Base-by-base conservation (phyloP, 495 filamentous ascomycete genomes). In the Xylaria cubensis region DNA sequence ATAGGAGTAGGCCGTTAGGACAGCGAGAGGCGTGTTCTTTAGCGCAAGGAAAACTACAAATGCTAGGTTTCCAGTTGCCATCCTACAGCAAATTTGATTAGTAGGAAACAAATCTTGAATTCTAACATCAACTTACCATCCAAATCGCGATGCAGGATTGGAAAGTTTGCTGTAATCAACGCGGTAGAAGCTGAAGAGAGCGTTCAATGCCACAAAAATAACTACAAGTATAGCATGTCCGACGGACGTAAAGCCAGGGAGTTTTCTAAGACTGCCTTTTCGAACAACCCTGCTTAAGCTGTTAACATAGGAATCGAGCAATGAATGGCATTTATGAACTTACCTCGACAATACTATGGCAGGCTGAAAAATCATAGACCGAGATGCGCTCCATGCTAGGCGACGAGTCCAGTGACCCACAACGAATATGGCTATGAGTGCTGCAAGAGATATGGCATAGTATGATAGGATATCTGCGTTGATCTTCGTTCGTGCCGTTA, bases 1-100 rank as follows among this genome's bases (percentile, higher is more conserved):
- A 74, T 91, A 90, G 10, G 88, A 90, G 59, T 86, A 86, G 21
- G 86, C 85, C 12, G 86, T 87, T 32, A 91, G 72, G 42, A 86
- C 81, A 39, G 88, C 86, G 24, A 91, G 74, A 41, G 89, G 89
- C 0, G 88, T 90, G 73, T 90, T 90, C 69, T 88, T 89, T 68
- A 91, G 79, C 3, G 87, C 85, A 34, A 91, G 81, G 64, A 90
- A 90, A 17, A 89, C 83, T 71, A 89, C 81, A 34, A 91, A 79
- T 64, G 79, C 82, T 66, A 88, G 73, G 71, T 90, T 91, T 44
- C 74, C 80, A 5, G 88, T 75, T 2, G 84, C 78, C 77, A 90
- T 80, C 88, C 89, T 90, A 73, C 39, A 29, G 64, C 34, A 21
- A 56, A 59, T 36, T 2, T 13, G 0, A 61, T 77, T 70, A 75